Base-by-base conservation (phyloP, 768 basidiomycete genomes). In the Chalciporus sphaerocephalus region DNA sequence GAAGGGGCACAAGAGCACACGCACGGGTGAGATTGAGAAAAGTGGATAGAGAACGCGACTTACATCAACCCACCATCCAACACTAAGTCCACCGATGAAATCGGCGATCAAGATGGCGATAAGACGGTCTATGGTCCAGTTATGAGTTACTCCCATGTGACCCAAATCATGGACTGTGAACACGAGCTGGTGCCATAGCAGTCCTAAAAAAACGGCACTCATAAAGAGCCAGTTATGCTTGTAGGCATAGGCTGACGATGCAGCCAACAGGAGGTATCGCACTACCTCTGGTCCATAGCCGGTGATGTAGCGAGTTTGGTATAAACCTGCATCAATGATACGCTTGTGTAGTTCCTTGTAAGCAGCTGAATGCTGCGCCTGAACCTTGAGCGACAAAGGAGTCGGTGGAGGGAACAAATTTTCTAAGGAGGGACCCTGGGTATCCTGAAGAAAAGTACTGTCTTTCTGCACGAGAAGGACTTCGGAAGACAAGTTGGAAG, bases 11-110 rank as follows among this genome's bases (percentile, higher is more conserved):
- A 15, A 15, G 23, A 30, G 28, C 27, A 38, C 52, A 22, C 54
- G 36, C 27, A 38, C 52, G 21, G 53, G 36, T 53, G 25, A 42
- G 21, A n/a, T 23, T 33, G 17, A 27, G 35, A 42, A 21, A 30
- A 20, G 30, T 41, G 47, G 30, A 41, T 2, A 41, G 47, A n/a
- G 46, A 34, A 10, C 28, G 40, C 11, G n/a, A 81, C 92, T 70
- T 56, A 94, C 93, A 64, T 93, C 79, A 32, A 92, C 89, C 95
- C 95, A 99, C 96, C 96, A 99, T 32, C 93, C 91, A 18, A 96
- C 76, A 61, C 93, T 96, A 42, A 99, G 71, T 5, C 96, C 96
- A 20, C 96, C 96, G 38, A 93, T 72, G 58, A 85, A 91, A 62
- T 92, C 80, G 0, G 95, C 89, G 36, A 97, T 70, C 24, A 83